Percentiles rank a stretch among this genome's conserved stretches.
These are phyloP conservation scores for Lithospermum erythrorhizon DNA, from an alignment of 257 asterid genomes.

Conservation along the genomic window DNA sequence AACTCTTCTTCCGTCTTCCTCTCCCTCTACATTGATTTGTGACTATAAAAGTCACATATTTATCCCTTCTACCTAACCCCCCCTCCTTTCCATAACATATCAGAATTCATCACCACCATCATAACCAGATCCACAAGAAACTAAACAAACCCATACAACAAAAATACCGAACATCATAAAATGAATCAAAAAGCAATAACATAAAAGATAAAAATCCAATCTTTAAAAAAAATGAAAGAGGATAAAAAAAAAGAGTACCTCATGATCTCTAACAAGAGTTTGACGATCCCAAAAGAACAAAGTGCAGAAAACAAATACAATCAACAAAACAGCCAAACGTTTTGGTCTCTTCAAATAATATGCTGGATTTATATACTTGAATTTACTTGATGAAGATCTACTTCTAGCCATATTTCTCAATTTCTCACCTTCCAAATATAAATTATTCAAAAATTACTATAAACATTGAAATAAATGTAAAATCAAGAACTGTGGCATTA, in stretches of 20 bases:
- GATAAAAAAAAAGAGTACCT: constrained; percentile 35
- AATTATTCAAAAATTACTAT: background rate
- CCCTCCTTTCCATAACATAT: too few relatives aligned
- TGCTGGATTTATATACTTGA: constrained; percentile 67
- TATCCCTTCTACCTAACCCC: background rate
- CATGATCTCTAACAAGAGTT: constrained; percentile 76
- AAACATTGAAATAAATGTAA: too few relatives aligned
- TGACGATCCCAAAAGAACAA: constrained; percentile 92
- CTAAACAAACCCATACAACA: background rate
- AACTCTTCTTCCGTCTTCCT: too few relatives aligned
- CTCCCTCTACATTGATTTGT: too few relatives aligned
- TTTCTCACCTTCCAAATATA: background rate
- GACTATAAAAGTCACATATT: background rate
- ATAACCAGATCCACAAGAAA: background rate
- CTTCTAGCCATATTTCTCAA: constrained; percentile 68
- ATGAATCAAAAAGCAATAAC: background rate
- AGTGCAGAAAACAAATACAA: constrained; percentile 45
- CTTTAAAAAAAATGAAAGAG: background rate
- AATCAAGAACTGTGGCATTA: background rate
- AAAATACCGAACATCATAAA: background rate
- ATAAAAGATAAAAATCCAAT: background rate
- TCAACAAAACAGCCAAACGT: constrained; percentile 66
- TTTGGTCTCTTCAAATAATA: constrained; percentile 92
- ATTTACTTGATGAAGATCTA: constrained; percentile 63
- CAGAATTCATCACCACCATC: background rate